Evolutionary conservation across 73 alveolate species (phyloP).

Genomic region (Strombidium stylifer): DNA sequence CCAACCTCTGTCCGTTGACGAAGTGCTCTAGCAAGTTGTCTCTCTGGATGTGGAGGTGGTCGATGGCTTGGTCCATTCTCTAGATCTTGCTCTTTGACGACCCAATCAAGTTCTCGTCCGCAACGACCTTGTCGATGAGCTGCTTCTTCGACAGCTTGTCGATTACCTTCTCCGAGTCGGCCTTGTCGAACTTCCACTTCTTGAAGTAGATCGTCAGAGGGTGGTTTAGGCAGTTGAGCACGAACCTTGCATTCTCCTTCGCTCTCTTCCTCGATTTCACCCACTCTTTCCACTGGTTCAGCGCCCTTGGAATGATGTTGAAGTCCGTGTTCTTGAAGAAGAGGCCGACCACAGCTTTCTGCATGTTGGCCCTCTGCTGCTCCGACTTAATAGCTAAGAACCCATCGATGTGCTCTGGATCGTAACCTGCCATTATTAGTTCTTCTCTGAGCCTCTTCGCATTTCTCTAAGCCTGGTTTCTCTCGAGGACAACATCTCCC

Average conservation of each 20-base stretch:
- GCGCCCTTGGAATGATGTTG: constrained; percentile 51
- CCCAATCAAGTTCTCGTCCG: constrained; percentile 48
- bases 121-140: constrained; percentile 38
- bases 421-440: constrained; percentile 37
- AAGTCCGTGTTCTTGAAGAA: constrained; percentile 48
- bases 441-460: constrained; percentile 42
- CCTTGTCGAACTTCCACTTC: constrained; percentile 54
- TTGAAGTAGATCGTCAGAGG: constrained; percentile 48
- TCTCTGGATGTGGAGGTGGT: constrained; percentile 44
- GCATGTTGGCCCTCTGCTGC: constrained; percentile 32
- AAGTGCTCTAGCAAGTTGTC: constrained; percentile 37
- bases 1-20: constrained; percentile 47
- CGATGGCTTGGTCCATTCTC: constrained; percentile 35
- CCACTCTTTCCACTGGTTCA: constrained; percentile 60
- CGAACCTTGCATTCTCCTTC: constrained; percentile 19
- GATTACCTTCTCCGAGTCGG: constrained; percentile 11
- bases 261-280: constrained; percentile 27
- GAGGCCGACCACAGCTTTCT: constrained; percentile 34
- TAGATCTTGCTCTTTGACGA: constrained; percentile 19
- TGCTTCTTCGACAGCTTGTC: constrained; percentile 35
- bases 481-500: constrained; percentile 59
- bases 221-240: constrained; percentile 15
- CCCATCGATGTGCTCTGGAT: constrained; percentile 32
- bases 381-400: constrained; percentile 10
- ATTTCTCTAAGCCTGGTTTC: constrained; percentile 39